Percentiles rank a stretch among this genome's conserved stretches.
Conservation (phyloP, 225 moss, liverwort and hornwort species). For the Sphagnum tenellum region DNA sequence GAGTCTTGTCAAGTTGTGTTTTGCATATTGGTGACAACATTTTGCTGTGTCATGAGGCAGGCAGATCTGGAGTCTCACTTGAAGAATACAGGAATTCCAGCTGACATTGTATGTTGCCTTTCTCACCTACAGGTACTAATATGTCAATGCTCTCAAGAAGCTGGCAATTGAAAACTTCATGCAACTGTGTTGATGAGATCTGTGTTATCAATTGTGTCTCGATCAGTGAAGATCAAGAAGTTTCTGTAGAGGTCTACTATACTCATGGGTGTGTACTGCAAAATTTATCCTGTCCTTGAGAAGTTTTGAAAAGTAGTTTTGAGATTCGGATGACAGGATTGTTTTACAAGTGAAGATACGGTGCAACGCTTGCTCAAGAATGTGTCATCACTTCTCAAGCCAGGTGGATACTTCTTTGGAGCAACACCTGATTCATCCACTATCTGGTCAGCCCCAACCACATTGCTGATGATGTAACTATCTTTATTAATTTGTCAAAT, state of each 20-base stretch:
- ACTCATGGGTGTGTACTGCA: too few relatives aligned
- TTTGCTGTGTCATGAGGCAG: conserved; percentile 14
- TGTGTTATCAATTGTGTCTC: background rate
- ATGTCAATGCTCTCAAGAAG: background rate
- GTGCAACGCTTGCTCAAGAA: conserved; percentile 73
- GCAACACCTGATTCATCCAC: conserved; percentile 95
- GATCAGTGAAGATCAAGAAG: too few relatives aligned
- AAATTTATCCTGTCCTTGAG: too few relatives aligned
- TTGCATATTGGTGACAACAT: too few relatives aligned
- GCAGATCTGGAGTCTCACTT: conserved; percentile 63
- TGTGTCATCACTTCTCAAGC: conserved; percentile 71
- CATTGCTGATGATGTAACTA: background rate
- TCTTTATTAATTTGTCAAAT: background rate
- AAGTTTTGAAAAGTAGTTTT: too few relatives aligned
- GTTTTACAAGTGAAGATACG: conserved; percentile 81
- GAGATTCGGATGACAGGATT: conserved; percentile 37
- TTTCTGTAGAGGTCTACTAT: too few relatives aligned
- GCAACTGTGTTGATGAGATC: background rate
- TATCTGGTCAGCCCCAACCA: conserved; percentile 50
- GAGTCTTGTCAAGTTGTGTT: background rate
- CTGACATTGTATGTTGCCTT: conserved; percentile 82
- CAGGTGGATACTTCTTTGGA: conserved; percentile 95
- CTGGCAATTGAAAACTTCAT: background rate
- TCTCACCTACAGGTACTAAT: conserved; percentile 63
- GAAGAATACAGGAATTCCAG: conserved; percentile 53